A percentile compares a stretch with the other conserved stretches of the same genome.
phyloP scores from a whole-genome alignment of 177 flowering plant species.

The Vitis hybrid region DNA sequence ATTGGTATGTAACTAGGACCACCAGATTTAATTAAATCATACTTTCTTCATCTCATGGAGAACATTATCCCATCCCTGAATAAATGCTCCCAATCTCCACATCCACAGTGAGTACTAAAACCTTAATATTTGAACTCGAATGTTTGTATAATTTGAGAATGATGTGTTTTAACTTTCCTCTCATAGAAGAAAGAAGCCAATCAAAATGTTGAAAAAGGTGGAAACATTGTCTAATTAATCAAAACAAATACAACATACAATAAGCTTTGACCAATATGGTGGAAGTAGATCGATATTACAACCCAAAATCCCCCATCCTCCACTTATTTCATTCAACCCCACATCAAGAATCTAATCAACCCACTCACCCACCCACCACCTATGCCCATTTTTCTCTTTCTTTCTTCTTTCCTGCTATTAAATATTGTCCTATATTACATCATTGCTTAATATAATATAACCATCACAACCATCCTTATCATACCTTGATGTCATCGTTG shows the following conservation, averaged over 20 bases:
- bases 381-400: conserved; percentile 5
- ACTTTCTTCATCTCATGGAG: too few relatives aligned
- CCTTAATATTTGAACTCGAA: too few relatives aligned
- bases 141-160: too few relatives aligned
- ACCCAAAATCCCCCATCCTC: background rate
- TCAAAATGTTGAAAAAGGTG: too few relatives aligned
- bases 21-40: too few relatives aligned
- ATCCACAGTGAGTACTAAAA: too few relatives aligned
- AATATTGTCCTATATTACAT: conserved; percentile 22
- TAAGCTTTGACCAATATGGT: conserved; percentile 1
- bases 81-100: too few relatives aligned
- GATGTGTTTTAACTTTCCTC: too few relatives aligned
- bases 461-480: conserved; percentile 8
- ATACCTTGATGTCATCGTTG: conserved; percentile 28
- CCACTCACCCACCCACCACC: conserved; percentile 10
- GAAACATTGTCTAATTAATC: too few relatives aligned
- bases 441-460: conserved; percentile 9
- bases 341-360: conserved; percentile 23
- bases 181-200: too few relatives aligned
- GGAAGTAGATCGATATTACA: conserved; percentile 10
- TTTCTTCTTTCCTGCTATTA: background rate
- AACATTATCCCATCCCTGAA: too few relatives aligned
- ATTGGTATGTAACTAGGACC: too few relatives aligned
- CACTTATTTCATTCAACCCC: conserved; percentile 10
- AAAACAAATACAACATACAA: conserved; percentile 3